Evolutionary conservation across 2,329 filamentous ascomycete genomes (phyloP), one percentile per base, ranked within the genome.

Genomic region (Clarireedia homoeocarpa): DNA sequence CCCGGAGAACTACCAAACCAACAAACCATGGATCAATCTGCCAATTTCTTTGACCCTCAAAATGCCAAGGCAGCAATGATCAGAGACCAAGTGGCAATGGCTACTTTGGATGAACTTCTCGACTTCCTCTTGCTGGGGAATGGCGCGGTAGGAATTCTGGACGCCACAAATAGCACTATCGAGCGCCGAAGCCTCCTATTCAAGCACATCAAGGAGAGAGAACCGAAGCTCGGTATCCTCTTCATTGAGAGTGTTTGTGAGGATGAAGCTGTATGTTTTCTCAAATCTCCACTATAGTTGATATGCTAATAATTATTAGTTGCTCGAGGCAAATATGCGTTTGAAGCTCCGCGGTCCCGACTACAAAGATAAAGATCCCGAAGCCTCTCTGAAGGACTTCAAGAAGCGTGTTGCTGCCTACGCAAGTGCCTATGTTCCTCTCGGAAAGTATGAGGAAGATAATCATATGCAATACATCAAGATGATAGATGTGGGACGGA

Each of bases 401-500:
- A 95, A 89, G 74, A 86, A 89, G 71, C 88, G 94, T 59, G 91
- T 99, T 14, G 85, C 83, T 52, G 88, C 95, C 10, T 99, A 99
- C 66, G 90, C 96, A 71, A 95, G 91, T 67, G 91, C 90, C 15
- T 99, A 99, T 67, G 85, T 92, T 6, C 89, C 94, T 0, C 77
- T 99, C 1, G 94, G 94, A 34, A 83, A 91, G 44, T 95, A 90
- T 61, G 94, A 99, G 70, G 94, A 99, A 72, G 80, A 87, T 23
- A 81, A 95, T 67, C 85, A 91, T 65, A 86, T 96, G 81, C 89
- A 95, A 58, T 99, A 95, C 69, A 95, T 99, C 47, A 63, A 89
- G 76, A 96, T 97, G 88, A 89, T 97, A 62, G 94, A 99, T 70
- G 94, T 99, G 2, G 94, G 94, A 44, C 84, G 92, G 59, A 99